Evolutionary conservation across 2,329 filamentous ascomycete species (phyloP).

Genomic region (Chlorencoelia australis): DNA sequence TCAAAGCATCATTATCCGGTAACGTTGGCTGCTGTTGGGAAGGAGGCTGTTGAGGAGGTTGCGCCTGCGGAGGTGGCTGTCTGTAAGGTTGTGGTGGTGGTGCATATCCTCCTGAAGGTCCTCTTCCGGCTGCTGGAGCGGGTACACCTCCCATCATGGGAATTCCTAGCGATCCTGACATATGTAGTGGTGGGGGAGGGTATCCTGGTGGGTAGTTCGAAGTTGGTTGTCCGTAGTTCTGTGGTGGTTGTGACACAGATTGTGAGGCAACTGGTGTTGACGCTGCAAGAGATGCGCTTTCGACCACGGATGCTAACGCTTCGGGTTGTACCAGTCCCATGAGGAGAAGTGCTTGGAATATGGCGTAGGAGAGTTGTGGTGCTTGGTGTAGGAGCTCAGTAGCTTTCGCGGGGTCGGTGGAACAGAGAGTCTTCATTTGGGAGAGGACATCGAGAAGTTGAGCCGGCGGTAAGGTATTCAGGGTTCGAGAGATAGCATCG

Average conservation of each 20-base stretch:
- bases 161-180: constrained; percentile 30
- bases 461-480: constrained; percentile 73
- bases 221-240: constrained; percentile 27
- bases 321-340: constrained; percentile 87
- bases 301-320: constrained; percentile 71
- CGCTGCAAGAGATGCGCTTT: constrained; percentile 39
- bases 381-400: constrained; percentile 80
- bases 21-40: constrained; percentile 35
- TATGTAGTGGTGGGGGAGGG: constrained; percentile 31
- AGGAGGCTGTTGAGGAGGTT: constrained; percentile 19
- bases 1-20: constrained; percentile 59
- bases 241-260: constrained; percentile 19
- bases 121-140: too few relatives aligned
- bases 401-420: constrained; percentile 69
- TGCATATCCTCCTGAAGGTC: too few relatives aligned
- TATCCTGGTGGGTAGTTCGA: constrained; percentile 27
- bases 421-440: constrained; percentile 89
- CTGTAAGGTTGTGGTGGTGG: constrained; percentile 36
- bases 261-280: constrained; percentile 28
- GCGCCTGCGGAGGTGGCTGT: constrained; percentile 19
- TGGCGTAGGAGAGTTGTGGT: constrained; percentile 85
- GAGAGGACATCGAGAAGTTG: constrained; percentile 89
- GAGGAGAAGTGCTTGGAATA: constrained; percentile 87
- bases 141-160: constrained; percentile 20
- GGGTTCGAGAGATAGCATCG: constrained; percentile 85